These are phyloP conservation scores for Athelia psychrophila DNA, from an alignment of 1,284 basidiomycete genomes.

Conservation along the genomic window DNA sequence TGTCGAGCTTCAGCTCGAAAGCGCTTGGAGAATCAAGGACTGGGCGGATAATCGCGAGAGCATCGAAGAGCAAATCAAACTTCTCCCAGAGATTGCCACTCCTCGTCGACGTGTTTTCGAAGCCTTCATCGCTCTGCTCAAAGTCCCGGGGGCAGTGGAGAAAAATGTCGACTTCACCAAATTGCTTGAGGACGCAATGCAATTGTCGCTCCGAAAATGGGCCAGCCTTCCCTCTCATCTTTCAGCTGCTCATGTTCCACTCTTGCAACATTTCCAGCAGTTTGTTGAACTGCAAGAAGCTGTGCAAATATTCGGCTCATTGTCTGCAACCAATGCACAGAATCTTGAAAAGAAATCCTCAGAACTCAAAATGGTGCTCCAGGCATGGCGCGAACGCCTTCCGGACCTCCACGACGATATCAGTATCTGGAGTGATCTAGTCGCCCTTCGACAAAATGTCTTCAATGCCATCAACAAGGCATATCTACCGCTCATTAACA, in stretches of 20 bases:
- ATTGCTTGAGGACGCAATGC: slow-evolving; percentile 95
- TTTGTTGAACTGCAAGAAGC: slow-evolving; percentile 98
- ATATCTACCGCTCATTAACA: slow-evolving; percentile 87
- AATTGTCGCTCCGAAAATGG: slow-evolving; percentile 96
- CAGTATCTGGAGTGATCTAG: slow-evolving; percentile 97
- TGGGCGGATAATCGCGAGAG: slow-evolving; percentile 83
- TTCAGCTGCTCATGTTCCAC: slow-evolving; percentile 90
- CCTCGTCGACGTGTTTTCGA: slow-evolving; percentile 95
- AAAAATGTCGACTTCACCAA: slow-evolving; percentile 82
- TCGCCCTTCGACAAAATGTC: slow-evolving; percentile 96
- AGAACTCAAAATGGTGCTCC: slow-evolving; percentile 94
- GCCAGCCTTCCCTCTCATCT: slow-evolving; percentile 83
- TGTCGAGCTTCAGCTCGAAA: slow-evolving; percentile 91
- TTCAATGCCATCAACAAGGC: slow-evolving; percentile 96
- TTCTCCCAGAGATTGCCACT: slow-evolving; percentile 84
- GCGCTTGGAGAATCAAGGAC: slow-evolving; percentile 93
- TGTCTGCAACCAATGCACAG: slow-evolving; percentile 83
- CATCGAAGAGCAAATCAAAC: slow-evolving; percentile 84
- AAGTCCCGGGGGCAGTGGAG: slow-evolving; percentile 60
- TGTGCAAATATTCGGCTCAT: slow-evolving; percentile 89
- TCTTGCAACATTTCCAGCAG: slow-evolving; percentile 98
- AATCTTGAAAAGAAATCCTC: slow-evolving; percentile 95
- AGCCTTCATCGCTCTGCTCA: slow-evolving; percentile 87
- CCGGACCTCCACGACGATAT: slow-evolving; percentile 98
- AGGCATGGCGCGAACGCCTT: slow-evolving; percentile 96